These are phyloP conservation scores for Colletotrichum lini DNA, from an alignment of 2,329 filamentous ascomycete genomes.

Conservation along the genomic window DNA sequence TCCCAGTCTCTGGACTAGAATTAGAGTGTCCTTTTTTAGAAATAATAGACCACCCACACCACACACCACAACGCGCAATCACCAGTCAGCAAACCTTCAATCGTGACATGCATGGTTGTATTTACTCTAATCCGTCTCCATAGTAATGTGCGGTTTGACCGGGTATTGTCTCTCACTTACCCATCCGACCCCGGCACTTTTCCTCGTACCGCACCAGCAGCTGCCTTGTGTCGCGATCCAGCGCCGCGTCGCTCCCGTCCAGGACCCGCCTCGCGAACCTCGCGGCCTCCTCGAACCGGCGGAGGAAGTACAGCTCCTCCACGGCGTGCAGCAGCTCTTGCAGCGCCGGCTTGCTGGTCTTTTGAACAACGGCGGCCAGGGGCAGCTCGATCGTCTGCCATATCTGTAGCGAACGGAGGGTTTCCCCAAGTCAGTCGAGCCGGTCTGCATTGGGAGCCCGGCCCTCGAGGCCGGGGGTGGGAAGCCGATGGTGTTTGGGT, in stretches of 20 bases:
- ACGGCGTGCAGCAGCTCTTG: conserved; percentile 69
- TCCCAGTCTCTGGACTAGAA: conserved; percentile 9
- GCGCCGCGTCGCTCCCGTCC: conserved; percentile 47
- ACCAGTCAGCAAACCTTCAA: conserved; percentile 18
- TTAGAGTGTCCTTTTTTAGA: conserved; percentile 21
- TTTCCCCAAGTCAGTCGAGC: conserved; percentile 1
- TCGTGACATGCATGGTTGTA: no score
- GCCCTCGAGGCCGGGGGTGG: background rate
- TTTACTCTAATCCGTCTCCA: background rate
- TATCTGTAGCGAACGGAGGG: conserved; percentile 53
- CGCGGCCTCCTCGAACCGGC: conserved; percentile 62
- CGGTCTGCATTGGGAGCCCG: background rate
- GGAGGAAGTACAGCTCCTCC: conserved; percentile 71
- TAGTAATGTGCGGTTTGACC: background rate
- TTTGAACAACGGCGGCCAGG: conserved; percentile 45
- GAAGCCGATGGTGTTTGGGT: background rate
- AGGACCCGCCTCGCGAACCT: conserved; percentile 57
- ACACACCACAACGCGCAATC: background rate
- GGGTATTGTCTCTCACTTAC: background rate
- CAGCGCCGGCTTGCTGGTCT: conserved; percentile 60
- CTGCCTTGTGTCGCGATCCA: conserved; percentile 61
- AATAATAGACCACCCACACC: conserved; percentile 30
- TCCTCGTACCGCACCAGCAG: conserved; percentile 59
- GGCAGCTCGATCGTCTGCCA: conserved; percentile 60
- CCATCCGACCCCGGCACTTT: conserved; percentile 55